Base-by-base conservation (phyloP, 2,329 filamentous ascomycete species). In the Colletotrichum spinosum region DNA sequence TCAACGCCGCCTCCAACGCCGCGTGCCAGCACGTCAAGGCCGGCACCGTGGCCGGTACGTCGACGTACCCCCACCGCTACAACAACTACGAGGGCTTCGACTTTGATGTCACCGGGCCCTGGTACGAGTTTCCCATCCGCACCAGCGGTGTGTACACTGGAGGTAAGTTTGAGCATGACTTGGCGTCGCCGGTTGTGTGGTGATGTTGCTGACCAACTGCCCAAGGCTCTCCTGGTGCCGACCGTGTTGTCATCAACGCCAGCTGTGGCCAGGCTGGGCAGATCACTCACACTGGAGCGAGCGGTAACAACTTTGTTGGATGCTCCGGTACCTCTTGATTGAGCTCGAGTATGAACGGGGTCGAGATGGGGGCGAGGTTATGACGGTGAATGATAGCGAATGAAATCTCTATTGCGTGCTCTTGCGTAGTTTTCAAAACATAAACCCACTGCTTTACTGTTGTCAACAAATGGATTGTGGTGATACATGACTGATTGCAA, bases 211-310 rank as follows among this genome's bases (percentile, higher is more conserved):
- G 11, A 35, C 37, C 39, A 10, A 48, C 25, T 41, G 35, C 4
- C 25, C 25, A 51, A 84, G 87, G 87, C 33, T 84, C 83, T 1
- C 90, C 90, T 0, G 90, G 90, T 39, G 78, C 90, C 25, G 89
- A 92, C 73, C 86, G 90, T 55, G 87, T 92, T 59, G 74, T 92
- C 11, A 88, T 92, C 78, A 90, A 87, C 72, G 80, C 72, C 0
- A 68, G 76, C n/a, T 85, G 89, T 70, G 65, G 82, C 62, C 82
- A 85, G 54, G 90, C 88, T 12, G 90, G 88, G 37, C 80, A 85
- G 37, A 90, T 92, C 68, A 93, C 90, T 0, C 90, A 92, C 72
- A 90, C 88, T n/a, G 90, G 90, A 17, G 90, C 90, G 15, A 86
- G 83, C 59, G 88, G 88, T 8, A 88, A 92, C 75, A 80, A 84